These are phyloP conservation scores for Ogataea glucozyma DNA, from an alignment of 805 yeast genomes.

Conservation along the genomic window DNA sequence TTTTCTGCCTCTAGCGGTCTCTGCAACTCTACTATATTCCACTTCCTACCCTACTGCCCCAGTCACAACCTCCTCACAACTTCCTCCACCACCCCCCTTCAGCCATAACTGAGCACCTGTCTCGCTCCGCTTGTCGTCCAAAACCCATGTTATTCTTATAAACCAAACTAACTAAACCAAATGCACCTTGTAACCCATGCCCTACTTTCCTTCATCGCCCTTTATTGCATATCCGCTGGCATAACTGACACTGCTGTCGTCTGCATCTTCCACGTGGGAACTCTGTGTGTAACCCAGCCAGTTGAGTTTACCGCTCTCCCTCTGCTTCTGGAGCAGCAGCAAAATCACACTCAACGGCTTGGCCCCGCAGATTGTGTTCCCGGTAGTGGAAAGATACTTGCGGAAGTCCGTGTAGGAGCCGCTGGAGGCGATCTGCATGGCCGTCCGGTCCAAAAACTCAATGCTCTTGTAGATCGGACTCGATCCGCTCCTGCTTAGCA, in stretches of 20 bases:
- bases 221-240: slow-evolving; percentile 68
- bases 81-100: neutral
- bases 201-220: slow-evolving; percentile 2
- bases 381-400: slow-evolving; percentile 65
- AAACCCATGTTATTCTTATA: slow-evolving; percentile 1
- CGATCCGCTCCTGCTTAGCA: slow-evolving; percentile 7
- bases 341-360: slow-evolving; percentile 73
- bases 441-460: slow-evolving; percentile 67
- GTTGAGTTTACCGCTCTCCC: slow-evolving; percentile 40
- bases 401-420: slow-evolving; percentile 66
- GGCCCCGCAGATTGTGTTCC: slow-evolving; percentile 93
- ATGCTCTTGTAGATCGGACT: slow-evolving; percentile 71
- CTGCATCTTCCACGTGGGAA: slow-evolving; percentile 43
- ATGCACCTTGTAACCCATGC: no score
- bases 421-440: slow-evolving; percentile 58
- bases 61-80: no score
- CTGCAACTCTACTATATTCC: no score
- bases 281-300: slow-evolving; percentile 88
- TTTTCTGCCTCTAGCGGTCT: no score
- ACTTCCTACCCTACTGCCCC: no score
- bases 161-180: neutral
- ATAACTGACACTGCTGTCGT: slow-evolving; percentile 88
- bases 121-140: neutral
- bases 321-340: slow-evolving; percentile 39
- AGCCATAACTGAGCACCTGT: neutral